Percentiles rank a stretch among this genome's conserved stretches.
Evolutionary conservation across 805 yeast species (phyloP).

Genomic region (Metschnikowia lachancei): DNA sequence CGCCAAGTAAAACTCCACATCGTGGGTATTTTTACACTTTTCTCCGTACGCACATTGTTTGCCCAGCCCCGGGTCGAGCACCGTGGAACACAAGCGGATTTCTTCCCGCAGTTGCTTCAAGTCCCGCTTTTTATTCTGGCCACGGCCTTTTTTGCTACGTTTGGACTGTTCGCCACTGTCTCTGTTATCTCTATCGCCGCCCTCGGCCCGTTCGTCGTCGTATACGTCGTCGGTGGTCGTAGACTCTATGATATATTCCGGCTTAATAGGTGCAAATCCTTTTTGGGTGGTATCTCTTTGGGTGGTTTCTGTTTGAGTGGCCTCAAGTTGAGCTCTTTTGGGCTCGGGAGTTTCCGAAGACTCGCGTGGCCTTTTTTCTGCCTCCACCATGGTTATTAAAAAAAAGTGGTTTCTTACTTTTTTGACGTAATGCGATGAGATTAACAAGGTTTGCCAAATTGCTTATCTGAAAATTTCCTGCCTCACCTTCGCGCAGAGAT

Average conservation of each 20-base stretch:
- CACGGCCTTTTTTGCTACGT: conserved; percentile 53
- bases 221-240: conserved; percentile 40
- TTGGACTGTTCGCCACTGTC: conserved; percentile 24
- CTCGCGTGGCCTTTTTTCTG: conserved; percentile 22
- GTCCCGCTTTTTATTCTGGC: conserved; percentile 83
- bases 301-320: conserved; percentile 51
- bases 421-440: no score
- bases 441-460: no score
- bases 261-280: conserved; percentile 76
- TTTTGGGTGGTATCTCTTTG: conserved; percentile 26
- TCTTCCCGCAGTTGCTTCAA: conserved; percentile 65
- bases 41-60: conserved; percentile 63
- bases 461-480: not conserved
- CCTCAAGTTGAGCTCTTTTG: conserved; percentile 20
- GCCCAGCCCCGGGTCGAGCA: conserved; percentile 51
- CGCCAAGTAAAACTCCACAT: conserved; percentile 59
- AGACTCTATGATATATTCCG: conserved; percentile 55
- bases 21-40: conserved; percentile 75
- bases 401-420: not conserved
- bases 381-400: conserved; percentile 11
- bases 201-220: conserved; percentile 47
- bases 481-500: not conserved
- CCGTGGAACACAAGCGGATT: conserved; percentile 61
- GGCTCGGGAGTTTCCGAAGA: conserved; percentile 17
- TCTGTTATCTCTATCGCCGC: conserved; percentile 37